These are phyloP conservation scores for Sclerotiophoma versabilis DNA, from an alignment of 2,329 filamentous ascomycete genomes.

Conservation along the genomic window DNA sequence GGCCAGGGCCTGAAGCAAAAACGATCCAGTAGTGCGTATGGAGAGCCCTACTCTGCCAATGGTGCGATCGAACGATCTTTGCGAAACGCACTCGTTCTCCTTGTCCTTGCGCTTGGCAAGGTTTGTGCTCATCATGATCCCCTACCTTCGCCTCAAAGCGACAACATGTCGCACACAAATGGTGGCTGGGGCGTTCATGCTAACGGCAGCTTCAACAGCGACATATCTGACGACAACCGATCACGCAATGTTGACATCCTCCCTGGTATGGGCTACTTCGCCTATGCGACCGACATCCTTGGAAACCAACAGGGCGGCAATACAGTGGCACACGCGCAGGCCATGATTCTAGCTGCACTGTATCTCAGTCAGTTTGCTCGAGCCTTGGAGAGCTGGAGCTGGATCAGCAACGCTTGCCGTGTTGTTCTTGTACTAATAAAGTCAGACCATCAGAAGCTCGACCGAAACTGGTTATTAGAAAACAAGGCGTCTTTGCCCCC, in stretches of 20 bases:
- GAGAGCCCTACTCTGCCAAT: conserved; percentile 33
- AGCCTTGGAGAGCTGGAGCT: conserved; percentile 82
- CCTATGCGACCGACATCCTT: conserved; percentile 83
- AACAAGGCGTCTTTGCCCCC: conserved; percentile 22
- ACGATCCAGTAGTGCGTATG: conserved; percentile 38
- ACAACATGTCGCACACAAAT: conserved; percentile 39
- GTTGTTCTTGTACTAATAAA: conserved; percentile 76
- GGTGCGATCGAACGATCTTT: conserved; percentile 42
- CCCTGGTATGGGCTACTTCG: conserved; percentile 89
- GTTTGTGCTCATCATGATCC: conserved; percentile 68
- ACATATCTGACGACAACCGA: conserved; percentile 31
- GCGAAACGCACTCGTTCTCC: conserved; percentile 77
- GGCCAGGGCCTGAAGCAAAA: conserved; percentile 45
- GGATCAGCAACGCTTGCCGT: conserved; percentile 68
- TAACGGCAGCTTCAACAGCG: conserved; percentile 45
- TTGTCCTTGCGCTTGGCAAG: conserved; percentile 85
- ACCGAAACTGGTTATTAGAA: conserved; percentile 30
- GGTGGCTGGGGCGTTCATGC: conserved; percentile 39
- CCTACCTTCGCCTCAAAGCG: conserved; percentile 64
- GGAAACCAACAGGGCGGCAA: conserved; percentile 81
- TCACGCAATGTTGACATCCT: conserved; percentile 80
- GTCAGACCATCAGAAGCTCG: conserved; percentile 55
- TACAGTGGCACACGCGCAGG: conserved; percentile 84
- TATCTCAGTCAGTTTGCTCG: conserved; percentile 89
- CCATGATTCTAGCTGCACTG: conserved; percentile 81